phyloP scores from a whole-genome alignment of 2,329 filamentous ascomycete species.

The Aspergillus chevalieri region DNA sequence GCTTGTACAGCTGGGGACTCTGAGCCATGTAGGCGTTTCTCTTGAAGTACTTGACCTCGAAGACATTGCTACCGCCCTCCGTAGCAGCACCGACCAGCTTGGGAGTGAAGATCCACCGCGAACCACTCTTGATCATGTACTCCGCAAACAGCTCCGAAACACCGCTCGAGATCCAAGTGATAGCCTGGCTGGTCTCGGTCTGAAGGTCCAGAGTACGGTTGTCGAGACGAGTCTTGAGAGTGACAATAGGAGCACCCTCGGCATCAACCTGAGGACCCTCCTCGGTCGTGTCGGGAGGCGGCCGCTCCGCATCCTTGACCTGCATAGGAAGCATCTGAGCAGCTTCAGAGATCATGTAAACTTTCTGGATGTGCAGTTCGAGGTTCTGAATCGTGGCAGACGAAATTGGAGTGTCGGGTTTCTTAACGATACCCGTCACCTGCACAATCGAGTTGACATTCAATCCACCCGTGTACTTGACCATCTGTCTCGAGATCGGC shows the following conservation, averaged over 20 bases:
- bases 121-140: conserved; percentile 68
- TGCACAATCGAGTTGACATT: conserved; percentile 75
- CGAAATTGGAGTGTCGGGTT: conserved; percentile 80
- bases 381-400: conserved; percentile 72
- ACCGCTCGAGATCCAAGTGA: conserved; percentile 64
- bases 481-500: conserved; percentile 75
- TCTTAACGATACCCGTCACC: conserved; percentile 74
- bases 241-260: conserved; percentile 61
- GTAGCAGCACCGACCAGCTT: conserved; percentile 84
- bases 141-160: conserved; percentile 67
- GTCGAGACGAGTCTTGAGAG: conserved; percentile 77
- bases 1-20: conserved; percentile 61
- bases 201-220: conserved; percentile 91
- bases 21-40: conserved; percentile 66
- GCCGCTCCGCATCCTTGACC: conserved; percentile 48
- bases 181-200: conserved; percentile 83
- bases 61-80: conserved; percentile 89
- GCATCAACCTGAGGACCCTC: conserved; percentile 46
- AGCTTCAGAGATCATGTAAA: conserved; percentile 67
- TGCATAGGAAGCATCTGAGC: conserved; percentile 56
- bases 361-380: conserved; percentile 83
- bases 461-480: conserved; percentile 76
- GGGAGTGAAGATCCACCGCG: conserved; percentile 81
- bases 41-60: conserved; percentile 84
- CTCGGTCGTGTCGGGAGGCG: conserved; percentile 39